These are phyloP conservation scores for Dillenia turbinata DNA, from an alignment of 164 flowering plant species.

Conservation along the genomic window DNA sequence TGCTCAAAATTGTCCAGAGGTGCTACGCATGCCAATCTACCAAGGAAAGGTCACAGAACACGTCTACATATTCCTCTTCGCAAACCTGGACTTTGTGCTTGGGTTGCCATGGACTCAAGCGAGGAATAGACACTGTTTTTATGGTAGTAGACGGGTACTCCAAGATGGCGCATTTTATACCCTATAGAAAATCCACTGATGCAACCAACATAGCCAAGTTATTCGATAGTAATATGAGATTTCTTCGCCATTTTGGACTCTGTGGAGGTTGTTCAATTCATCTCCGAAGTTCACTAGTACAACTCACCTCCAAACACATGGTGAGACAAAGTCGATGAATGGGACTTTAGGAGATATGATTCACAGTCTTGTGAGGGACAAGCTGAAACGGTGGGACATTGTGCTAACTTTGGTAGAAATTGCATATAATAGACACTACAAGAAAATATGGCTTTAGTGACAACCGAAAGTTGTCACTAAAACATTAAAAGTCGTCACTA, in stretches of 20 bases:
- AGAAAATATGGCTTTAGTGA: no score
- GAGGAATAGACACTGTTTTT: neutral
- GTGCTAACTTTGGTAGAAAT: neutral
- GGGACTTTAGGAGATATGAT: slow-evolving; percentile 3
- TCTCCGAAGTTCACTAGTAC: neutral
- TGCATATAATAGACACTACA: neutral
- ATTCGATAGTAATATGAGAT: slow-evolving; percentile 5
- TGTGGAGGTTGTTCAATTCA: slow-evolving; percentile 2
- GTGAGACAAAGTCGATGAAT: slow-evolving; percentile 3
- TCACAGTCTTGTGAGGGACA: neutral
- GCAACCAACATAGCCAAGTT: slow-evolving; percentile 4
- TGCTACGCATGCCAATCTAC: neutral
- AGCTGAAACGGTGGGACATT: neutral
- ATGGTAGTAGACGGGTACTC: slow-evolving; percentile 10
- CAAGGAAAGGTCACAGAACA: neutral
- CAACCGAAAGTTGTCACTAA: no score
- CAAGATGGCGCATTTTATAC: slow-evolving; percentile 8
- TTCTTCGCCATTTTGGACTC: slow-evolving; percentile 5
- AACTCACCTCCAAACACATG: slow-evolving; percentile 3
- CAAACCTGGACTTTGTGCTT: slow-evolving; percentile 5
- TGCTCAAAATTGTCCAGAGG: neutral
- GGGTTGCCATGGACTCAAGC: neutral
- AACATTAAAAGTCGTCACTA: no score
- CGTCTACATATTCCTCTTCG: slow-evolving; percentile 6
- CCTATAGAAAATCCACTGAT: slow-evolving; percentile 7